Evolutionary conservation across 108 stramenopile species (phyloP), one percentile per base, ranked within the genome.

Genomic region (Pseudonitzschia pungens): DNA sequence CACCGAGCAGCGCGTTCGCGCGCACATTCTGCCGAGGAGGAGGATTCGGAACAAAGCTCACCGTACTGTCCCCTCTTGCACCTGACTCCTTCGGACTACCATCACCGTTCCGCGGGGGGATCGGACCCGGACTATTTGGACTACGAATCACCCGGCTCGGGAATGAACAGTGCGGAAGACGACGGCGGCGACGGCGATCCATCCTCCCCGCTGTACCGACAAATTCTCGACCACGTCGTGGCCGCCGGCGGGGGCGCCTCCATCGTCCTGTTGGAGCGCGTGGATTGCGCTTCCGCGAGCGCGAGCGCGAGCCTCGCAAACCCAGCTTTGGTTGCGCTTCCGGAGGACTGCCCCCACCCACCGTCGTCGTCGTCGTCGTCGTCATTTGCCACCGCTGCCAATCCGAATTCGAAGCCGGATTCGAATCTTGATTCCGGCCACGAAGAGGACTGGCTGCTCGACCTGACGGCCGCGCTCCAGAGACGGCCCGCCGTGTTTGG

Each of bases 211-310:
- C 0, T 27, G 21, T 58, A 58, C 29, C 57, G 26, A 58, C 7
- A 16, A 27, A 58, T 58, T 14, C 29, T 58, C 15, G 57, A 58
- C 0, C 57, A 58, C 29, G 57, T 58, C 57, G 57, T 58, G 26
- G 24, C 57, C 29, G 57, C 57, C 27, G 57, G 57, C 0, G 57
- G 57, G 21, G 57, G 57, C 15, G 57, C 57, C 11, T 58, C 57
- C 27, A 58, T 58, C 28, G 57, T 58, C 11, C 57, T 58, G 27
- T 58, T 58, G 57, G 57, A 58, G 27, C 2, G 26, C 26, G 31
- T 58, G 15, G 57, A 58, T 58, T 54, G 53, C 53, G 8, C 0
- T 54, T 10, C 0, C 24, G 36, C 4, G 2, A 6, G 2, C 36
- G 36, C n/a, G n/a, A n/a, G n/a, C n/a, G n/a, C n/a, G 44, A 9